Base-by-base conservation (phyloP, 2,329 filamentous ascomycete genomes). In the Paraconiothyrium brasiliense region DNA sequence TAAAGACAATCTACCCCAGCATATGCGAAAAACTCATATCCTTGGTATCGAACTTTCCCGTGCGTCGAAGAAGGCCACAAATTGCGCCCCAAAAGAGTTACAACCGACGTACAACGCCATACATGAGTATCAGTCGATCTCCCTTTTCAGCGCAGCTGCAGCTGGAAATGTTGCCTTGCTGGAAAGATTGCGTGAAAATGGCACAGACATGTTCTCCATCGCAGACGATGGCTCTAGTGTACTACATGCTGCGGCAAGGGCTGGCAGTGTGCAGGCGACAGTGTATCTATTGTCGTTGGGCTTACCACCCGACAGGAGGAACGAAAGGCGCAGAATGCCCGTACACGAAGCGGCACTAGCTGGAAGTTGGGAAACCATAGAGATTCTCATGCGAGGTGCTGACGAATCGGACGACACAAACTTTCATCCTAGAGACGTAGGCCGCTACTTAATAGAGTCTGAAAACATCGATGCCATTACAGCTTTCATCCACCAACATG, bases 221-320 rank as follows among this genome's bases (percentile, higher is more conserved):
- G 58, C 44, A n/a, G 59, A 59, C 16, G 64, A 70, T 37, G 61
- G 61, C 13, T 65, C 66, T 6, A 64, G 58, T 11, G 37, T 32
- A 8, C 39, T 70, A n/a, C 67, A 70, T 57, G 61, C 61, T 32
- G 67, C 67, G 4, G 64, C 67, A 22, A 67, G 55, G 57, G 59
- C 59, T 8, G 64, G 61, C 6, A 61, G 61, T 4, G 14, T 22
- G 7, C n/a, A 44, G 2, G 44, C 59, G 0, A 35, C 60, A 0
- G 0, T 57, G 8, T 50, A 49, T 11, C 44, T 70, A 4, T n/a
- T 68, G 3, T 16, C 57, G 6, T 16, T 54, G 11, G 66, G 59
- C 11, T 47, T 49, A 3, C 13, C 54, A 11, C 8, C 56, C 0
- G 8, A 50, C 11, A 11, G 32, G 13, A 24, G 32, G 24, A 27